These are phyloP conservation scores for Pyrenula massariospora DNA, from an alignment of 495 filamentous ascomycete species.

Conservation along the genomic window DNA sequence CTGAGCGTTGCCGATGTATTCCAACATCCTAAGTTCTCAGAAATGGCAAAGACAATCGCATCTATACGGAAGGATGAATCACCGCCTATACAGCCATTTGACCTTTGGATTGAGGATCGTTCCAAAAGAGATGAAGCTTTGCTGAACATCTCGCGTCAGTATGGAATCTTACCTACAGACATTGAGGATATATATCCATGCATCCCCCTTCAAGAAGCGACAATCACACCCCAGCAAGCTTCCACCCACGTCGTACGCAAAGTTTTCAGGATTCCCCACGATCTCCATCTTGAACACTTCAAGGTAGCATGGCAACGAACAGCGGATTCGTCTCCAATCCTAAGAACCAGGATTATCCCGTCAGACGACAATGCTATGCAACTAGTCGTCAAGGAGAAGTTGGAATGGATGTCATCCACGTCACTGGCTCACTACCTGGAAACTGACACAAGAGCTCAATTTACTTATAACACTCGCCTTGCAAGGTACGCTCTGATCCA, in stretches of 20 bases:
- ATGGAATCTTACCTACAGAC: background rate
- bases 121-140: constrained; percentile 30
- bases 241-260: no score
- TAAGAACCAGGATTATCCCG: constrained; percentile 41
- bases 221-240: constrained; percentile 50
- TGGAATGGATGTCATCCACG: constrained; percentile 10
- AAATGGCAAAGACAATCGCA: constrained; percentile 30
- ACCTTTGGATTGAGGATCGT: constrained; percentile 29
- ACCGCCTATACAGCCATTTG: background rate
- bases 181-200: constrained; percentile 49
- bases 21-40: constrained; percentile 27
- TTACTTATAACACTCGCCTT: constrained; percentile 40
- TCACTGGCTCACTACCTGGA: constrained; percentile 21
- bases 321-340: constrained; percentile 33
- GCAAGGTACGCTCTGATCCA: constrained; percentile 40
- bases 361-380: constrained; percentile 37
- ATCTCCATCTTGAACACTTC: constrained; percentile 35
- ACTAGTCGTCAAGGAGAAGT: constrained; percentile 36
- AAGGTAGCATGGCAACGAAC: constrained; percentile 42
- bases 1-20: constrained; percentile 41
- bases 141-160: background rate
- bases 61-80: background rate
- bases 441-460: constrained; percentile 29
- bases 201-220: constrained; percentile 58
- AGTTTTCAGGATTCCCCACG: constrained; percentile 26